These are phyloP conservation scores for Parathielavia appendiculata DNA, from an alignment of 495 filamentous ascomycete species.

Conservation along the genomic window DNA sequence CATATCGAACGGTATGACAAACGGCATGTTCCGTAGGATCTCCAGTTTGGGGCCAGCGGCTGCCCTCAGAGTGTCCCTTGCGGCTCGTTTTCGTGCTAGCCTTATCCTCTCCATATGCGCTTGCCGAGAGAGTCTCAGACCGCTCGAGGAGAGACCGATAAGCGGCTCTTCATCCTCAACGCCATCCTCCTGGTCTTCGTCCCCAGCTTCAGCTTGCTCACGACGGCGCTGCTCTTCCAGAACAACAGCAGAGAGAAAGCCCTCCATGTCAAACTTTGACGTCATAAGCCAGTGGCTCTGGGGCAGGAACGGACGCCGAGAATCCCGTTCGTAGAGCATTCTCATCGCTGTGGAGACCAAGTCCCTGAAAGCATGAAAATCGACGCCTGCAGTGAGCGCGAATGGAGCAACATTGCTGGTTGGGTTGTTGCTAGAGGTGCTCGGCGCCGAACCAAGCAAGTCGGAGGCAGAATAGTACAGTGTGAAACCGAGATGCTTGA, in stretches of 20 bases:
- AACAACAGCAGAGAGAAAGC: constrained; percentile 82
- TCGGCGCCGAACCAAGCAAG: constrained; percentile 21
- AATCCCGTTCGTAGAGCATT: constrained; percentile 93
- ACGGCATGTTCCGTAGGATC: constrained; percentile 93
- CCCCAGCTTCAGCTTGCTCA: constrained; percentile 41
- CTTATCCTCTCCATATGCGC: constrained; percentile 44
- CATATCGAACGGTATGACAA: constrained; percentile 89
- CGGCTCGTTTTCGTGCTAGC: constrained; percentile 57
- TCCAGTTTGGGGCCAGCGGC: constrained; percentile 78
- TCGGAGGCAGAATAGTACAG: constrained; percentile 79
- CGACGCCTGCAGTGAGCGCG: constrained; percentile 52
- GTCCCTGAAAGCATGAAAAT: constrained; percentile 70
- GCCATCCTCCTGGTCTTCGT: constrained; percentile 48
- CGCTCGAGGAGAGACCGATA: constrained; percentile 13
- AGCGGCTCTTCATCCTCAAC: constrained; percentile 33
- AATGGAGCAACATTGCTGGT: constrained; percentile 1
- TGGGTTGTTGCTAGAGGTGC: background rate
- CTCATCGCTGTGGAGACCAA: constrained; percentile 75
- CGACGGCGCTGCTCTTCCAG: constrained; percentile 80
- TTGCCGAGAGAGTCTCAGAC: constrained; percentile 31
- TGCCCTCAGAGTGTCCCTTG: constrained; percentile 62
- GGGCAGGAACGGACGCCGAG: constrained; percentile 76
- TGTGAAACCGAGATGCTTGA: constrained; percentile 89
- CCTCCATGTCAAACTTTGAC: constrained; percentile 81
- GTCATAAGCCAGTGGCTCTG: constrained; percentile 92